A percentile compares a stretch with the other conserved stretches of the same genome.
phyloP scores from a whole-genome alignment of 495 filamentous ascomycete species.

The Cudoniella acicularis region DNA sequence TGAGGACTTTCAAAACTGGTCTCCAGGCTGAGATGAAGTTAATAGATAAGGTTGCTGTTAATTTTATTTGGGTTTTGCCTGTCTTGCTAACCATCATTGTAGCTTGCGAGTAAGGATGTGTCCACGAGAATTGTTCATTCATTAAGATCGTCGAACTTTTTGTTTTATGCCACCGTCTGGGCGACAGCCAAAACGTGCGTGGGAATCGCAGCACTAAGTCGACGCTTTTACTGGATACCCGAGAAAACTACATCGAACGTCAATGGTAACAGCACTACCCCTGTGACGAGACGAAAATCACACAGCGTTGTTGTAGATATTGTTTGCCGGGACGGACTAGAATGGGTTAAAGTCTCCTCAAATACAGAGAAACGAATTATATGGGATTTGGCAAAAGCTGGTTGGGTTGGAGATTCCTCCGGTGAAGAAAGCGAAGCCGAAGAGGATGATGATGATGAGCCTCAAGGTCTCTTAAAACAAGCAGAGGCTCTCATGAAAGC shows the following conservation, averaged over 20 bases:
- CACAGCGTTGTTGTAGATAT: conserved; percentile 45
- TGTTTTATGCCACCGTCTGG: conserved; percentile 56
- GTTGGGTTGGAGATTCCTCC: conserved; percentile 36
- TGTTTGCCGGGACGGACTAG: conserved; percentile 45
- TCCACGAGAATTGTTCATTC: conserved; percentile 35
- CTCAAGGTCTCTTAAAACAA: conserved; percentile 51
- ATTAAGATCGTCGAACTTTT: conserved; percentile 54
- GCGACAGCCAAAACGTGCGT: conserved; percentile 40
- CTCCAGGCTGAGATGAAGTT: conserved; percentile 46
- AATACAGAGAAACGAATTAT: conserved; percentile 52
- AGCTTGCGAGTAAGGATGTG: conserved; percentile 5
- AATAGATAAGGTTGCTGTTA: conserved; percentile 41
- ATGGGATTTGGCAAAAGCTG: conserved; percentile 58
- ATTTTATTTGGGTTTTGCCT: not conserved
- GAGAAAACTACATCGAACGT: not conserved
- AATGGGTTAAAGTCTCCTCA: conserved; percentile 58
- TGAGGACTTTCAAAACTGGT: conserved; percentile 45
- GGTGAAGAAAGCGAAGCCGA: conserved; percentile 8
- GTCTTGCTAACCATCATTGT: not conserved
- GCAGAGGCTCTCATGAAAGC: conserved; percentile 52
- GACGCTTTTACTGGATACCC: conserved; percentile 51
- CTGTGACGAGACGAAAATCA: conserved; percentile 4
- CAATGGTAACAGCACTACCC: conserved; percentile 7
- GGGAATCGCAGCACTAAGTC: conserved; percentile 48
- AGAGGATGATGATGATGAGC: conserved; percentile 41